Evolutionary conservation across 208 protist genomes (phyloP).

Genomic region (Angomonas desouzai): DNA sequence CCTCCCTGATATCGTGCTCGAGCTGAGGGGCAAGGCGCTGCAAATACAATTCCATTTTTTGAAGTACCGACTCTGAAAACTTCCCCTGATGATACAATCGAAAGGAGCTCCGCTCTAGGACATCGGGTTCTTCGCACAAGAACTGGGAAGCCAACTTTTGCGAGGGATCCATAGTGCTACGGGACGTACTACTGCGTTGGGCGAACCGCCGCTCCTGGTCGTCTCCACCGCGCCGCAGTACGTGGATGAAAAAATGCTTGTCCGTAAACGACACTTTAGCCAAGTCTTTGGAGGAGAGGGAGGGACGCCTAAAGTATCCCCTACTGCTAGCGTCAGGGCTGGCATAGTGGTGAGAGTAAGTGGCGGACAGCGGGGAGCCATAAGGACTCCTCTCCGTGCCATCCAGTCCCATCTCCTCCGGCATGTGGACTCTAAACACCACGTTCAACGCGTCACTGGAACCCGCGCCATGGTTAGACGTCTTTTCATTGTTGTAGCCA

Average conservation of each 20-base stretch:
- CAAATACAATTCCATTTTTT: slow-evolving; percentile 22
- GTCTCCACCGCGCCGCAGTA: slow-evolving; percentile 19
- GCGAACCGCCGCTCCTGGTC: background rate
- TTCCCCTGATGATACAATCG: slow-evolving; percentile 21
- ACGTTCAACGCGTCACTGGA: background rate
- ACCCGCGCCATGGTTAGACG: too few species aligned
- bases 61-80: slow-evolving; percentile 22
- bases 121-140: slow-evolving; percentile 22
- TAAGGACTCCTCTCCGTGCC: background rate
- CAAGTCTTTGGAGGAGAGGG: slow-evolving; percentile 4
- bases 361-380: slow-evolving; percentile 1
- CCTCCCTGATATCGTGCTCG: slow-evolving; percentile 21
- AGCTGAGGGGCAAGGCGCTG: slow-evolving; percentile 18
- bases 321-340: background rate
- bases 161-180: slow-evolving; percentile 16
- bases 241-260: slow-evolving; percentile 28
- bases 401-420: background rate
- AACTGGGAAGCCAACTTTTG: background rate
- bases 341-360: background rate
- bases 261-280: slow-evolving; percentile 17
- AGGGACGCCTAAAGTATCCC: slow-evolving; percentile 5
- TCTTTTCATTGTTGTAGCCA: background rate
- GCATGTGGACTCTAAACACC: slow-evolving; percentile 2
- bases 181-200: background rate
- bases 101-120: slow-evolving; percentile 32